Evolutionary conservation across 2,329 filamentous ascomycete species (phyloP), one percentile per base, ranked within the genome.

Genomic region (Knoxdaviesia capensis): DNA sequence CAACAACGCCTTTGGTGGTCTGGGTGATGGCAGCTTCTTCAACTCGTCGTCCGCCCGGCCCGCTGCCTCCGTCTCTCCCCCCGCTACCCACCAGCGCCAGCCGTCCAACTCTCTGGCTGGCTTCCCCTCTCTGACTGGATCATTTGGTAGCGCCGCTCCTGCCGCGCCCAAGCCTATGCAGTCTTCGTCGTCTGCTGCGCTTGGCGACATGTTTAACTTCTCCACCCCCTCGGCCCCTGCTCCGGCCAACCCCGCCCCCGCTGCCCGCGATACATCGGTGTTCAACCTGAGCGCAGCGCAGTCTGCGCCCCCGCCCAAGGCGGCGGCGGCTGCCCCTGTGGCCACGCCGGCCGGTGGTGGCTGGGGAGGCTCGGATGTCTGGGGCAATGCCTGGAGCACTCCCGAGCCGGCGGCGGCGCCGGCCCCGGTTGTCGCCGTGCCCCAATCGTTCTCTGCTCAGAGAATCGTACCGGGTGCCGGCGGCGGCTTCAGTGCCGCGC

Each of bases 141-240:
- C 71, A 6, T 53, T 62, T 1, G 52, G 59, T 28, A 47, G 58
- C 28, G 49, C 56, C 40, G 39, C 57, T 51, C 49, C 58, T 35
- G 45, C 54, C 36, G 46, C 59, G 43, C 47, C 64, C 28, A 62
- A 68, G 54, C 65, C 57, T 40, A 56, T 56, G 49, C 62, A 58
- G 41, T 20, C 20, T 6, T 51, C 67, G 9, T 56, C 68, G 2
- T 66, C 69, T 7, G 71, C 74, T 31, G 69, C 74, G 10, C 74
- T 90, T 51, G 77, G 76, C 40, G 84, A 93, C 54, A 67, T 94
- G 1, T 88, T 94, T 53, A 84, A 88, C 54, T 72, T 94, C 49
- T 71, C 74, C 6, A 61, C 71, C 1, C 59, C 73, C 5, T 57
- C 63, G 4, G 52, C 66, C 6, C 56, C 68, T 41, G 59, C 66